phyloP scores from a whole-genome alignment of 2,329 filamentous ascomycete species.

The Blastomyces parvus region DNA sequence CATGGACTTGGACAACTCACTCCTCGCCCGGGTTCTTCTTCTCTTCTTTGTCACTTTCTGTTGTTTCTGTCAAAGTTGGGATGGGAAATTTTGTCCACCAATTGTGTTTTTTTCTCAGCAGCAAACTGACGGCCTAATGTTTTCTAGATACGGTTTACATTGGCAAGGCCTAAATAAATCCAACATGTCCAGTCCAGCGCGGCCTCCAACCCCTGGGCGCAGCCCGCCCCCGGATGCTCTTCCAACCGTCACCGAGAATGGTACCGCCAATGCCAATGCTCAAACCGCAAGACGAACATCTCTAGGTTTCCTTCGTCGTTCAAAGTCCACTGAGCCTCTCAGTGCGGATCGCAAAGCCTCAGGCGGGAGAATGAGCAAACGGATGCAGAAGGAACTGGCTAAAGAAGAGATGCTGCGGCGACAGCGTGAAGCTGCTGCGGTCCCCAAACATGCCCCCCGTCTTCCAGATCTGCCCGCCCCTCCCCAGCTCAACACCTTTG shows the following conservation, averaged over 20 bases:
- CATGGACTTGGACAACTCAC: conserved; percentile 3
- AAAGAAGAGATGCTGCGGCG: conserved; percentile 46
- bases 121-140: conserved; percentile 3
- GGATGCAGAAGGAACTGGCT: conserved; percentile 30
- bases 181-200: conserved; percentile 9
- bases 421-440: conserved; percentile 46
- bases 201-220: conserved; percentile 29
- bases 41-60: background rate
- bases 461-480: conserved; percentile 39
- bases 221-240: conserved; percentile 28
- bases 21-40: background rate
- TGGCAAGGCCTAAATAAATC: background rate
- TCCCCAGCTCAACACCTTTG: conserved; percentile 47
- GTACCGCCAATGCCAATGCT: conserved; percentile 17
- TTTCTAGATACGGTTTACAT: conserved; percentile 3
- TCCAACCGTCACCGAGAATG: conserved; percentile 30
- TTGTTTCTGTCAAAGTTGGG: background rate
- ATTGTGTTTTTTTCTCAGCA: background rate
- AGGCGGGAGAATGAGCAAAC: conserved; percentile 27
- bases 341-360: conserved; percentile 42
- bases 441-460: conserved; percentile 52
- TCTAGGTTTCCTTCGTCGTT: conserved; percentile 54
- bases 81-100: background rate
- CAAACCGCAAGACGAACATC: conserved; percentile 37
- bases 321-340: conserved; percentile 56